Evolutionary conservation across 352 stramenopile genomes (phyloP), one percentile per base, ranked within the genome.

Genomic region (Thraustochytrium striatum): DNA sequence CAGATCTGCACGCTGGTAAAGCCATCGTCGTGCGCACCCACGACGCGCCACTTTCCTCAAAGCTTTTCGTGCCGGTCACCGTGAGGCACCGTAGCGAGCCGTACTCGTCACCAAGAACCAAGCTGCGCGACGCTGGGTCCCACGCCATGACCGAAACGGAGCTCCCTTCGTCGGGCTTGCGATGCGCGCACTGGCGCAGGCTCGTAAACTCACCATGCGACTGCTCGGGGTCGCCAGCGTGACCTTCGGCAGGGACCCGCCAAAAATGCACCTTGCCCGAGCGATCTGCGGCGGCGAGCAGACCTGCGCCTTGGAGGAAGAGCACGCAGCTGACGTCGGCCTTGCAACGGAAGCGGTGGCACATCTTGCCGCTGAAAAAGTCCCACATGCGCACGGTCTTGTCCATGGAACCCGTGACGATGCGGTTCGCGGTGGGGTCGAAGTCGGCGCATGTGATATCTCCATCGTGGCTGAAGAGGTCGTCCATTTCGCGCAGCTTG

Each of bases 311-410:
- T 9, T 30, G 28, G 21, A 75, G 0, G 25, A 75, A 75, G 32
- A 21, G 43, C 30, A 75, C 65, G 16, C 13, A 35, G 28, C 41
- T 70, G 21, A 75, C 5, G 30, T 75, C 65, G 19, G 65, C 65
- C 2, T 16, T 16, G 50, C 65, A 75, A 43, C 65, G 44, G 33
- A 75, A 9, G 28, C 68, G 58, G 50, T 38, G 33, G 44, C 28
- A 38, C n/a, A 99, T 88, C 65, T 97, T 95, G 43, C 96, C 95
- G 35, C 85, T 90, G 33, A 96, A 95, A 43, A 99, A 85, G 85
- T 99, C 96, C 94, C 96, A 99, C 52, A 96, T 3, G 11, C 57
- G 98, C 82, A 99, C 98, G 0, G 95, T 98, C 0, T 96, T 89
- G 88, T 99, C 97, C 25, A 92, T 93, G 0, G 91, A 62, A 8